Evolutionary conservation across 257 asterid species (phyloP), one percentile per base, ranked within the genome.

Genomic region (Gentiana dahurica): DNA sequence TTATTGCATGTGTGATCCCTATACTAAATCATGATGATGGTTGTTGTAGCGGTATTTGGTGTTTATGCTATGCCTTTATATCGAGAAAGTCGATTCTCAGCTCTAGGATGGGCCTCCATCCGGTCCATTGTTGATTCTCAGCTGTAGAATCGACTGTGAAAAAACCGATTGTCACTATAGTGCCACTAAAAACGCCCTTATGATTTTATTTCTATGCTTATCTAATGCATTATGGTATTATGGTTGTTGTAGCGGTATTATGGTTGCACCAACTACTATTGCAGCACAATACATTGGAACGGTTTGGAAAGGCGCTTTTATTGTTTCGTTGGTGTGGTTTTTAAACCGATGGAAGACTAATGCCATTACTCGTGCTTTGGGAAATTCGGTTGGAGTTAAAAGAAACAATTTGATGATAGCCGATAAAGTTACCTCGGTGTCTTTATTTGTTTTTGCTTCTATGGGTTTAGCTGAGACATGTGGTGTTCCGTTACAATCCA

Each of bases 401-500:
- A 76, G 95, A 56, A 83, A 85, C 69, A 82, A 71, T 66, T 61
- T 88, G 68, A 62, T 84, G 55, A 76, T 93, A 33, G 12, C 85
- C 70, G 94, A 88, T 61, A 85, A 75, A 67, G 54, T 82, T 50
- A 85, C 99, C 9, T 81, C 97, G 4, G 74, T 92, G 47, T 95
- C 95, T 60, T 81, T 92, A 57, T 69, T 88, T 76, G 75, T 71
- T 45, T 68, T 88, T 55, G 99, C 95, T 57, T 61, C 77, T 32
- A 76, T 92, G 95, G 85, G 87, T 56, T 71, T 88, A 66, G 97
- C 97, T 15, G 99, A 92, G 74, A 94, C 86, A 53, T 81, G 80
- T 71, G 99, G 99, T 45, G 95, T 92, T 70, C 94, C 97, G 12
- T 82, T 88, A 57, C 99, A 88, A 55, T 92, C 99, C 68, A 63